Evolutionary conservation across 106 monocot genomes (phyloP), one percentile per base, ranked within the genome.

Genomic region (Dendrobium nobile): DNA sequence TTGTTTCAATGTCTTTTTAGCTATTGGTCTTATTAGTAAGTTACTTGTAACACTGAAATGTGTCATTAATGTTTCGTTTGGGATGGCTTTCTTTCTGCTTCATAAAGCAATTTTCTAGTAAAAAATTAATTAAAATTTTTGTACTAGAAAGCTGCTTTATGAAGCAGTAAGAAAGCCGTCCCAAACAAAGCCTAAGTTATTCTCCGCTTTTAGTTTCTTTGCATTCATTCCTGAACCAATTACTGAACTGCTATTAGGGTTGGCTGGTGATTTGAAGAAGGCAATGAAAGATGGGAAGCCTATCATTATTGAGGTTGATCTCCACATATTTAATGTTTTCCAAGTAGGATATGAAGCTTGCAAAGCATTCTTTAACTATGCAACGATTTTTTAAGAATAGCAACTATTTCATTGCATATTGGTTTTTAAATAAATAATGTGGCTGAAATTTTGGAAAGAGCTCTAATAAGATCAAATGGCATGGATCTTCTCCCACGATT

Each of bases 251-350:
- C 40, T 44, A 74, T 75, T 78, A 99, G 99, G 99, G 18, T 89
- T 99, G 88, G 99, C 99, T 86, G 99, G 99, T 77, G 99, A 99
- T 85, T 84, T 99, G 67, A 99, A 99, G 91, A 99, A 99, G 89
- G 99, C 99, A 24, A 93, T 99, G 99, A 99, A 99, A 90, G 99
- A 99, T 91, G 99, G 99, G 86, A 99, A 99, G 79, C 95, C 99
- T 84, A 99, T 99, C 72, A 99, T 99, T 70, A 99, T 99, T 77
- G 99, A 99, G 95, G 99, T 99, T 79, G 75, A 10, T 85, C 44
- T 41, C 4, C 43, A 75, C 67, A 16, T 64, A 67, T 77, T 65
- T 65, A 65, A 15, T 65, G 24, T 65, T 65, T 65, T 65, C 64
- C 24, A 24, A 65, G 64, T 70, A 33, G 37, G 2, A 37, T 37